Conservation (phyloP, 2,329 filamentous ascomycete genomes). For the Lasiodiplodia sp. region DNA sequence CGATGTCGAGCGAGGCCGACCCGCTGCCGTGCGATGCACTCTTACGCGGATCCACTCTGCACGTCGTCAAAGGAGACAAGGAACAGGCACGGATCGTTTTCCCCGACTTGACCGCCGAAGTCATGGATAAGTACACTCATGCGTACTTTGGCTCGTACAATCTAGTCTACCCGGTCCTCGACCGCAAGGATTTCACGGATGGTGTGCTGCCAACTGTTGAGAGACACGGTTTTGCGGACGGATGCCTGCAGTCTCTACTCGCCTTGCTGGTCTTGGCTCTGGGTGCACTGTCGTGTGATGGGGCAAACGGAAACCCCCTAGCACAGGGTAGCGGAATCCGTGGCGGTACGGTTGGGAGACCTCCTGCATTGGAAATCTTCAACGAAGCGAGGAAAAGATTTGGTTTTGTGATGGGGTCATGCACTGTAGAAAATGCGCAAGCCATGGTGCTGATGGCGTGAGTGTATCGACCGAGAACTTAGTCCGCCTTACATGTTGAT, state of each 20-base stretch:
- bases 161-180: conserved; percentile 65
- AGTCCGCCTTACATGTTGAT: background rate
- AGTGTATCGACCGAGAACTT: background rate
- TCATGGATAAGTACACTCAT: conserved; percentile 59
- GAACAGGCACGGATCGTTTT: conserved; percentile 37
- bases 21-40: conserved; percentile 37
- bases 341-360: background rate
- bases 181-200: conserved; percentile 62
- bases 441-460: background rate
- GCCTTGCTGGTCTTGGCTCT: conserved; percentile 12
- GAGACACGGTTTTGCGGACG: background rate
- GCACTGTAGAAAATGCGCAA: conserved; percentile 1
- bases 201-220: background rate
- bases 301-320: background rate
- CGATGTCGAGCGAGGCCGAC: conserved; percentile 42
- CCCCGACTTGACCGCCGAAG: conserved; percentile 54
- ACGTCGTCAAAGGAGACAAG: conserved; percentile 8
- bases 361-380: background rate
- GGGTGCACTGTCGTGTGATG: conserved; percentile 16
- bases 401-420: background rate
- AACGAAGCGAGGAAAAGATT: conserved; percentile 4
- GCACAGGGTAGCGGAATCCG: background rate
- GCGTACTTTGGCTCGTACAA: conserved; percentile 69
- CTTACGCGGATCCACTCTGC: conserved; percentile 31
- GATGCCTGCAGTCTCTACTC: background rate